Percentiles rank a stretch among this genome's conserved stretches.
Evolutionary conservation across 169 alveolate species (phyloP).

Genomic region (Pseudocohnilembus persalinus): DNA sequence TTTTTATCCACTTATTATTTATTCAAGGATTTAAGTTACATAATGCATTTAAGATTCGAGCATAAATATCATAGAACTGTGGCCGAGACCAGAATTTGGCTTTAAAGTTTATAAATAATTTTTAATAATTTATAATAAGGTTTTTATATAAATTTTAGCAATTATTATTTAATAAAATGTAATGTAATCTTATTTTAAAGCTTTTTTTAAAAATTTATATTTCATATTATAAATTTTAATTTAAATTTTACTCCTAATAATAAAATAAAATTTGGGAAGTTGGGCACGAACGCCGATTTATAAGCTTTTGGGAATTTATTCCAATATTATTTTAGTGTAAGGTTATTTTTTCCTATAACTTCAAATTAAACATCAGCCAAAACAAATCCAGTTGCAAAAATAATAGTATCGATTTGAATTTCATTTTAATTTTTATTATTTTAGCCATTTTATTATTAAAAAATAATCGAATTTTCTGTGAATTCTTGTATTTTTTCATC

Average conservation of each 20-base stretch:
- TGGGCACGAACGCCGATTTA: no score
- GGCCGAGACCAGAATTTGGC: background rate
- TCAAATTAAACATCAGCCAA: no score
- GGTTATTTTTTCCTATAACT: no score
- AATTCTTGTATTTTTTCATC: background rate
- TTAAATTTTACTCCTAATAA: background rate
- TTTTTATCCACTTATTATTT: no score
- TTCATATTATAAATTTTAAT: background rate
- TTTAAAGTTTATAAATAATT: no score
- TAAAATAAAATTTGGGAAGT: no score
- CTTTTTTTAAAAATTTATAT: no score
- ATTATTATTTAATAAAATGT: background rate
- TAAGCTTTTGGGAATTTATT: no score
- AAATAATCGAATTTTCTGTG: background rate
- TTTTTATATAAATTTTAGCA: background rate
- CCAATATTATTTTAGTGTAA: no score
- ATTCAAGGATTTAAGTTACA: background rate
- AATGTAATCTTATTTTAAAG: background rate
- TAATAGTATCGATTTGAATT: background rate
- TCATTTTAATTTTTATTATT: no score
- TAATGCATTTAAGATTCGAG: background rate
- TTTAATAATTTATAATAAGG: no score
- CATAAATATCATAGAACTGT: background rate
- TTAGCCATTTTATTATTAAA: no score
- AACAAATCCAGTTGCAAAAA: background rate